Evolutionary conservation across 179 eudicot genomes (phyloP).

Genomic region (Spergularia azorica): DNA sequence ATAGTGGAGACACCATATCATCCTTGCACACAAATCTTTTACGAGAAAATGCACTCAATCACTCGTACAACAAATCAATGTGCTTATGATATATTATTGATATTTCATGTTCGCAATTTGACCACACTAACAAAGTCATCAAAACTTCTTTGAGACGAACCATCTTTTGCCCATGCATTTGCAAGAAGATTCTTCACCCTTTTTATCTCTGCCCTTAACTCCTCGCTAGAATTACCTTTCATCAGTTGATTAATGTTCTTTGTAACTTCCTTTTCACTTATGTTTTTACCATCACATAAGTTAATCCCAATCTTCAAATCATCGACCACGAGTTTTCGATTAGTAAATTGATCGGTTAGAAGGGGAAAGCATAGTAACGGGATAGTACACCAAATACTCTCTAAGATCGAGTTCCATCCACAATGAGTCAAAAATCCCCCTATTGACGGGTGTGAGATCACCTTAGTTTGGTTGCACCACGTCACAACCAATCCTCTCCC

Average conservation of each 20-base stretch:
- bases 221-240: conserved; percentile 27
- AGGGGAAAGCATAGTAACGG: conserved; percentile 41
- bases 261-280: conserved; percentile 37
- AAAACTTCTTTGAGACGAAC: conserved; percentile 44
- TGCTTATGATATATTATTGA: no score
- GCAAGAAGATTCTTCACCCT: conserved; percentile 33
- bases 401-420: conserved; percentile 44
- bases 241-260: conserved; percentile 34
- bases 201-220: conserved; percentile 29
- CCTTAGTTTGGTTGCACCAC: conserved; percentile 33
- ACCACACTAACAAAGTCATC: neutral
- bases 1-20: no score
- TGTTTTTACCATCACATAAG: conserved; percentile 33
- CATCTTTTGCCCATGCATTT: conserved; percentile 35
- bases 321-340: conserved; percentile 40
- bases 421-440: conserved; percentile 47
- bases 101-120: neutral
- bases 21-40: no score
- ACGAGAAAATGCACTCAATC: no score
- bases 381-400: conserved; percentile 37
- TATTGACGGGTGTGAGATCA: conserved; percentile 27
- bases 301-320: conserved; percentile 47
- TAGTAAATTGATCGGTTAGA: conserved; percentile 40
- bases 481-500: conserved; percentile 32
- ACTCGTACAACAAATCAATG: no score